Base-by-base conservation (phyloP, 768 basidiomycete genomes). In the Mycena pura region DNA sequence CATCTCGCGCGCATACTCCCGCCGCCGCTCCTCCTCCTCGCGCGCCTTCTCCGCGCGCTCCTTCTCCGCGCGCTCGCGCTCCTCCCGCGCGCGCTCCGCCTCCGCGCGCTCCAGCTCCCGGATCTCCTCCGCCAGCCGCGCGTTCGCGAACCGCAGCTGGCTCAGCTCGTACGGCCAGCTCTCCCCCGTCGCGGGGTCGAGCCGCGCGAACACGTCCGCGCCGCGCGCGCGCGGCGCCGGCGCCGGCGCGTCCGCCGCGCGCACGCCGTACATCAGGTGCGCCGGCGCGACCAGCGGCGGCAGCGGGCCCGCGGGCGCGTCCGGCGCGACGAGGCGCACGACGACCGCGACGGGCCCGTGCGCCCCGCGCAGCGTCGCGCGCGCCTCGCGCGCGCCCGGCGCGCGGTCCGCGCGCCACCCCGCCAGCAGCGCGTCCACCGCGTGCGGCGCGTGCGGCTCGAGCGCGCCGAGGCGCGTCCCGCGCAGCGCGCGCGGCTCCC, bases 151-250 rank as follows among this genome's bases (percentile, higher is more conserved):
- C 69, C 87, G 83, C 65, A 95, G 79, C 73, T 95, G 92, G 75
- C 93, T 90, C 46, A 96, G 79, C 76, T 95, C 93, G 67, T 94
- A 96, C 77, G 96, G 95, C 95, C 95, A 97, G 65, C 92, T 93
- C 29, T 89, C 89, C 11, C 85, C 88, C 5, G 89, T 78, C 14
- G 76, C 73, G 0, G 83, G 81, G 40, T 90, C 86, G 14, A 95
- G 81, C 71, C 92, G 91, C 38, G 85, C 86, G 62, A 93, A 94
- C 17, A 94, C 72, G 64, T 92, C 61, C 24, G n/a, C 27, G 10
- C 27, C 36, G 0, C 6, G 24, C 36, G 43, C 31, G 28, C 56
- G 58, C 17, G 50, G 32, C 19, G 22, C 27, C 22, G 48, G 31
- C 22, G 32, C n/a, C 19, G 40, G 25, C 32, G 19, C 19, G 3